phyloP scores from a whole-genome alignment of 352 stramenopile genomes.

The Phytophthora tentaculata region DNA sequence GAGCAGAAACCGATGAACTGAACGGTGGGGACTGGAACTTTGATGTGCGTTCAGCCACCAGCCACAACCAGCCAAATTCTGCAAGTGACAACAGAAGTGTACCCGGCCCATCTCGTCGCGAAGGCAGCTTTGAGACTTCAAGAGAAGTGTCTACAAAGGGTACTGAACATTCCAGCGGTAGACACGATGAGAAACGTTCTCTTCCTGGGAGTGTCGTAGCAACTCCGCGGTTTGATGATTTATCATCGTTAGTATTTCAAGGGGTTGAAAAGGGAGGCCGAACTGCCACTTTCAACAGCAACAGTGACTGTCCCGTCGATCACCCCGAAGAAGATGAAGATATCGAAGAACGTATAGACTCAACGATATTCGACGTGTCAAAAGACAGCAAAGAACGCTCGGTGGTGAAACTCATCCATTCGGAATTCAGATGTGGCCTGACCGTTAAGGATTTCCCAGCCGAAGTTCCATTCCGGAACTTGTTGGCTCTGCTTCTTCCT shows the following conservation, averaged over 20 bases:
- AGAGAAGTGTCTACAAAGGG: conserved; percentile 25
- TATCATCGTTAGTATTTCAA: conserved; percentile 43
- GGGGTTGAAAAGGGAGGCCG: conserved; percentile 19
- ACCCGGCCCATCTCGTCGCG: conserved; percentile 11
- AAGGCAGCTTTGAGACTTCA: conserved; percentile 11
- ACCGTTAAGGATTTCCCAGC: conserved; percentile 56
- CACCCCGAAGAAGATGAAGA: conserved; percentile 48
- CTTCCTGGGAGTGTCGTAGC: conserved; percentile 19
- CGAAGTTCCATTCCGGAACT: conserved; percentile 58
- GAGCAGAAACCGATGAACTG: conserved; percentile 13
- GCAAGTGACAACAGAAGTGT: conserved; percentile 21
- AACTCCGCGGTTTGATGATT: conserved; percentile 29
- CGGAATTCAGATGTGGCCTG: conserved; percentile 52
- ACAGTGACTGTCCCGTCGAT: background rate
- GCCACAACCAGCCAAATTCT: conserved; percentile 18
- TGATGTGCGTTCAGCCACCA: conserved; percentile 14
- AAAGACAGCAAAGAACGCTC: conserved; percentile 62
- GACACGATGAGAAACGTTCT: conserved; percentile 27
- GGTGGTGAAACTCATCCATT: conserved; percentile 60
- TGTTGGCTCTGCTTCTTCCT: conserved; percentile 69
- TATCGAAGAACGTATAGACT: conserved; percentile 49
- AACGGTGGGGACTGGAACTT: conserved; percentile 17
- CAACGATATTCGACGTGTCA: conserved; percentile 49
- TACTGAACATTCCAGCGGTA: conserved; percentile 11
- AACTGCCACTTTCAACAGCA: background rate